These are phyloP conservation scores for Phellinidium pouzarii DNA, from an alignment of 1,284 basidiomycete species.

Conservation along the genomic window DNA sequence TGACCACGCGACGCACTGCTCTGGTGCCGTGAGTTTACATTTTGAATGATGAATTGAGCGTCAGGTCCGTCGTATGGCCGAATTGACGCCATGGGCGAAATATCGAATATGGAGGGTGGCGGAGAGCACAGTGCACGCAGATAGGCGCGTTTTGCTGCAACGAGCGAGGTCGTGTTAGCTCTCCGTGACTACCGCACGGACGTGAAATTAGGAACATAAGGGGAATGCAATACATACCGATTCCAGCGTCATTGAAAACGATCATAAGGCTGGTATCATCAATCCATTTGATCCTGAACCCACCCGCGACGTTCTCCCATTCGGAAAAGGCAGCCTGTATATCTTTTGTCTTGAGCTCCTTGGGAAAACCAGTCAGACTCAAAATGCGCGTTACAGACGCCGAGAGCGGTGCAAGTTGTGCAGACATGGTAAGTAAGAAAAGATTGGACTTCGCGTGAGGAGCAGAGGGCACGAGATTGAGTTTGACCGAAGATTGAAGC, in stretches of 20 bases:
- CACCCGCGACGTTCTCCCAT: constrained; percentile 82
- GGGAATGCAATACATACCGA: constrained; percentile 53
- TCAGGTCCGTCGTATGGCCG: constrained; percentile 93
- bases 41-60: constrained; percentile 84
- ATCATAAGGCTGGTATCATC: constrained; percentile 95
- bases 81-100: constrained; percentile 51
- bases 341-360: constrained; percentile 96
- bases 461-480: constrained; percentile 6
- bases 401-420: constrained; percentile 73
- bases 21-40: constrained; percentile 71
- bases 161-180: constrained; percentile 26
- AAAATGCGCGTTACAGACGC: constrained; percentile 96
- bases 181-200: constrained; percentile 8
- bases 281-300: constrained; percentile 98
- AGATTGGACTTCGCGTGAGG: constrained; percentile 6
- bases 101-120: constrained; percentile 59
- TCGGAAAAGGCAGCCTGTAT: constrained; percentile 88
- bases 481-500: constrained; percentile 8
- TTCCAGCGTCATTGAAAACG: constrained; percentile 83
- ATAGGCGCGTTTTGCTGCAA: constrained; percentile 87
- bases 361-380: constrained; percentile 84
- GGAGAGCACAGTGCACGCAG: constrained; percentile 80
- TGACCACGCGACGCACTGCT: constrained; percentile 57
- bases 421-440: constrained; percentile 28
- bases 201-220: constrained; percentile 12